Conservation (phyloP, 73 alveolate genomes). For the Symbiodinium natans region DNA sequence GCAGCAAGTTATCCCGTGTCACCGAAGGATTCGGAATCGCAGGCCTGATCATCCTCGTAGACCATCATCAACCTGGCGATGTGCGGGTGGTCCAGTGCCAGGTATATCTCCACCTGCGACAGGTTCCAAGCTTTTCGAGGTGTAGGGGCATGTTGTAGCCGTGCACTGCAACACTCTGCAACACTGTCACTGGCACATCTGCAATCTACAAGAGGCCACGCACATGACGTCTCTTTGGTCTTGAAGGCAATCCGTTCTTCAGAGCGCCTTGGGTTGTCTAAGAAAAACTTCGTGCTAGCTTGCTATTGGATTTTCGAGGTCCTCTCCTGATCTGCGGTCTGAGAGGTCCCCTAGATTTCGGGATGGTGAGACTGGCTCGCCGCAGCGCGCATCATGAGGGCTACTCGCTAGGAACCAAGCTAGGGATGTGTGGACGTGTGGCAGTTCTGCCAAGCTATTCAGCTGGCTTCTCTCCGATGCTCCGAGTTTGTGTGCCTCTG, state of each 20-base stretch:
- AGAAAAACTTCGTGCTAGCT: neutral
- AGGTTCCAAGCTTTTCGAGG: neutral
- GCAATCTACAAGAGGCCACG: neutral
- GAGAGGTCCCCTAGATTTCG: neutral
- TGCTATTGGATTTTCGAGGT: neutral
- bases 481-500: no score
- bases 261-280: neutral
- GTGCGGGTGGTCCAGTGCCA: slow-evolving; percentile 95
- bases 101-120: slow-evolving; percentile 80
- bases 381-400: neutral
- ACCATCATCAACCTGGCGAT: slow-evolving; percentile 95
- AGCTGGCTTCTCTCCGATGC: no score
- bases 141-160: neutral
- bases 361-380: neutral
- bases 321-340: neutral
- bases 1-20: no score
- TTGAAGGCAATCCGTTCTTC: neutral
- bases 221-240: neutral
- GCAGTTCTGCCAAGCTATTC: no score
- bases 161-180: no score
- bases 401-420: neutral
- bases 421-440: no score
- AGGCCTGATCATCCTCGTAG: slow-evolving; percentile 94
- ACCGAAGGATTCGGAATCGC: no score
- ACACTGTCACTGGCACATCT: neutral